phyloP scores from a whole-genome alignment of 1,284 basidiomycete species.

The Cystobasidium slooffiae region DNA sequence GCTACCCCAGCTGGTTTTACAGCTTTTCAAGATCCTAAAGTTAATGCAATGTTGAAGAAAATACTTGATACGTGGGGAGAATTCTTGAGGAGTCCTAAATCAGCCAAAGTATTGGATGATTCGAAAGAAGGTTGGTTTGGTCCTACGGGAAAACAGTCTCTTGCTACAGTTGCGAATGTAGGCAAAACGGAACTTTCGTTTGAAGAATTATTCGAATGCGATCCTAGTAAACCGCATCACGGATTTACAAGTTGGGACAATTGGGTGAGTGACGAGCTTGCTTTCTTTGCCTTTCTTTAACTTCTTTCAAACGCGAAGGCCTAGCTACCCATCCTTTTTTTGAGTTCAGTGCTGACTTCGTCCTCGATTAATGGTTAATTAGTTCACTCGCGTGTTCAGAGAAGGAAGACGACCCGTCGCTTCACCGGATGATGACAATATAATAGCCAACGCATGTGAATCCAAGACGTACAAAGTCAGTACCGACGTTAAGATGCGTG shows the following conservation, averaged over 20 bases:
- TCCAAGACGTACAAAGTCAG: conserved; percentile 59
- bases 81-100: conserved; percentile 61
- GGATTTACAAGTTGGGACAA: conserved; percentile 65
- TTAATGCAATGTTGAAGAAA: conserved; percentile 59
- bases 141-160: conserved; percentile 54
- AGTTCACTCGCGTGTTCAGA: conserved; percentile 61
- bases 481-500: conserved; percentile 56
- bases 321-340: not conserved
- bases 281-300: not conserved
- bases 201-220: conserved; percentile 59
- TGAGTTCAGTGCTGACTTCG: not conserved
- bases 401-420: conserved; percentile 59
- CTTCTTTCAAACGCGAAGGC: not conserved
- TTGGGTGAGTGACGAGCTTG: conserved; percentile 54
- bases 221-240: conserved; percentile 57
- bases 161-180: conserved; percentile 56
- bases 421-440: conserved; percentile 56
- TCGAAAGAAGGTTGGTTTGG: conserved; percentile 62
- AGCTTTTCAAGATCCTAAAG: conserved; percentile 60
- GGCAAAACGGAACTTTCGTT: conserved; percentile 54
- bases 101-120: conserved; percentile 58
- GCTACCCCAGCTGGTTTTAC: conserved; percentile 61
- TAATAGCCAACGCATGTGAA: conserved; percentile 61
- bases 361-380: not conserved
- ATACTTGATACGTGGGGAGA: conserved; percentile 62